Percentiles rank a stretch among this genome's conserved stretches.
phyloP scores from a whole-genome alignment of 225 moss, liverwort and hornwort genomes.

The Pseudoscleropodium purum region DNA sequence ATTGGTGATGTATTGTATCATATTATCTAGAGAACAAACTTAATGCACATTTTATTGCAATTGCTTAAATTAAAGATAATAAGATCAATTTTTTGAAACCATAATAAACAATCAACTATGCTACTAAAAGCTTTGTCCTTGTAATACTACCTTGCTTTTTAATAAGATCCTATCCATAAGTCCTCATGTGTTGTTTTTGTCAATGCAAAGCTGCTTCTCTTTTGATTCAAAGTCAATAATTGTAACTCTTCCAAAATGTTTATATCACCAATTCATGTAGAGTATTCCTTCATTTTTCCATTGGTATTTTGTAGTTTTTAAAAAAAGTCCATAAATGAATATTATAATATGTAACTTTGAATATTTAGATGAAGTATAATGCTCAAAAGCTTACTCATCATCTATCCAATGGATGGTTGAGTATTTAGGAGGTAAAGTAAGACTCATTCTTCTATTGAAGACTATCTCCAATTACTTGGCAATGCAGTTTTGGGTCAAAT shows the following conservation, averaged over 20 bases:
- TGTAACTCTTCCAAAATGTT: background rate
- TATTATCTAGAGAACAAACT: background rate
- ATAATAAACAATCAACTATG: background rate
- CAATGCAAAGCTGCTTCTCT: background rate
- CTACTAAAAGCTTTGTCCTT: background rate
- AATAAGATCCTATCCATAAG: background rate
- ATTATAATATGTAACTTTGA: background rate
- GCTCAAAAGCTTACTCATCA: background rate
- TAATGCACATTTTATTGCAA: background rate
- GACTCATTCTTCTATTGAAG: background rate
- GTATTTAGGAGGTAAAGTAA: background rate
- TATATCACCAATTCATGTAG: background rate
- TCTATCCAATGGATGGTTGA: background rate
- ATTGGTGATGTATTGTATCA: background rate
- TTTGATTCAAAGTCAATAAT: background rate
- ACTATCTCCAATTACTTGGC: background rate
- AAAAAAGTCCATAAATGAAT: background rate
- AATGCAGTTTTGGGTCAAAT: background rate
- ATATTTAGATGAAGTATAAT: background rate
- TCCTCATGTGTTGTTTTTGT: background rate
- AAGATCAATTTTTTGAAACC: background rate
- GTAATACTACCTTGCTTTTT: rapidly evolving
- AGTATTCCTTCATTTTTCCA: background rate
- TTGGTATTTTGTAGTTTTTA: background rate
- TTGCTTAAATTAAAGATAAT: background rate